Percentiles rank a stretch among this genome's conserved stretches.
Evolutionary conservation across 768 basidiomycete genomes (phyloP).

Genomic region (Boletales sp.): DNA sequence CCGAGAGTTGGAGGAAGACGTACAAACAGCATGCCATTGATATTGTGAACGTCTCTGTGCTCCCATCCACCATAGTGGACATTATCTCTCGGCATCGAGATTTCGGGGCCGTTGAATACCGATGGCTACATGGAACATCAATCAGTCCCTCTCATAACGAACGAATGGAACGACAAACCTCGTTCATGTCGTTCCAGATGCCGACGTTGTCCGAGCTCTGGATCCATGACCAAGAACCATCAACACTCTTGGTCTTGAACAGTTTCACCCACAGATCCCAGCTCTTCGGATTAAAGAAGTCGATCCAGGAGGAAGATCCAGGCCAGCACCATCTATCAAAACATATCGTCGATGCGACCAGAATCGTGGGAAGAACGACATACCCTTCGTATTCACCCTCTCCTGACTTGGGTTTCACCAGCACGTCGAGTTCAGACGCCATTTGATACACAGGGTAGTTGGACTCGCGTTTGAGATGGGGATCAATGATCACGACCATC

Average conservation of each 20-base stretch:
- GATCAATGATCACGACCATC: conserved; percentile 99
- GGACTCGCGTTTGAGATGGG: conserved; percentile 83
- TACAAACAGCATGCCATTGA: conserved; percentile 94
- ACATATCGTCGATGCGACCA: not conserved
- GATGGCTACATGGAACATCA: conserved; percentile 60
- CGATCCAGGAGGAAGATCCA: conserved; percentile 94
- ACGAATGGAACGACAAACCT: conserved; percentile 49
- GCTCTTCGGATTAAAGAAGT: conserved; percentile 88
- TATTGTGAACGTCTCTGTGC: conserved; percentile 94
- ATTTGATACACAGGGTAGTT: conserved; percentile 82
- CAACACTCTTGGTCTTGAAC: conserved; percentile 60
- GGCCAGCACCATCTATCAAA: conserved; percentile 84
- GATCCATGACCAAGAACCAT: conserved; percentile 69
- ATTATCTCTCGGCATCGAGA: conserved; percentile 71
- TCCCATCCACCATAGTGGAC: conserved; percentile 96
- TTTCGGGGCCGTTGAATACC: conserved; percentile 99
- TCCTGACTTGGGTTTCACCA: conserved; percentile 80
- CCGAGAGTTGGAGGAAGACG: conserved; percentile 21
- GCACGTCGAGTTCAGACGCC: conserved; percentile 75
- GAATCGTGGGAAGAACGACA: not conserved
- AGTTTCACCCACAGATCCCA: conserved; percentile 91
- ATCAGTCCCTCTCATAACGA: not conserved
- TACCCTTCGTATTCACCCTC: conserved; percentile 84
- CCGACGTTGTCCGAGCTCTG: conserved; percentile 79
- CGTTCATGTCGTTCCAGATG: conserved; percentile 99